These are phyloP conservation scores for Vigna angularis DNA, from an alignment of 306 rosid species.

Conservation along the genomic window DNA sequence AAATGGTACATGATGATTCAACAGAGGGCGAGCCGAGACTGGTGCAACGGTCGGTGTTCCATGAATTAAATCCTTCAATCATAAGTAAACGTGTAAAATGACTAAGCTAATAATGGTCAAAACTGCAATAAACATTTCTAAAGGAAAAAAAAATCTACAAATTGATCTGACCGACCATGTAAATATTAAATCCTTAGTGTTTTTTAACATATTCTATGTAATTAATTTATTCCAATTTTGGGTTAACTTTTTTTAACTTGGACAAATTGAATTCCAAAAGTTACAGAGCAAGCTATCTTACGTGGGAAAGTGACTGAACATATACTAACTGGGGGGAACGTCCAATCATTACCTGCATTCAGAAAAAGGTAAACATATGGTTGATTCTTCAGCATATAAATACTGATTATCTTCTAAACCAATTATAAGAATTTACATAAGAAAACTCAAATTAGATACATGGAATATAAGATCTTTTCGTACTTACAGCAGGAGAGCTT, in stretches of 20 bases:
- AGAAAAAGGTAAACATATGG: conserved; percentile 30
- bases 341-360: conserved; percentile 83
- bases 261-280: conserved; percentile 35
- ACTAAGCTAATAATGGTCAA: conserved; percentile 36
- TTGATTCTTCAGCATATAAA: conserved; percentile 33
- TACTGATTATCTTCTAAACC: conserved; percentile 18
- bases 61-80: conserved; percentile 76
- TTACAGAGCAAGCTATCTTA: conserved; percentile 54
- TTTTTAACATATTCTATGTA: conserved; percentile 6
- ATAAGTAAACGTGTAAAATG: conserved; percentile 38
- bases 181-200: neutral
- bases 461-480: conserved; percentile 26
- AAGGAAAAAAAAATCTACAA: neutral
- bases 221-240: conserved; percentile 13
- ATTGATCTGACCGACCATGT: neutral
- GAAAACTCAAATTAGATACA: conserved; percentile 39
- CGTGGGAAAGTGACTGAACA: conserved; percentile 82
- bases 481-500: conserved; percentile 80
- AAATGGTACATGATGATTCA: conserved; percentile 70
- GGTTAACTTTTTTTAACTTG: conserved; percentile 12
- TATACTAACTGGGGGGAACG: conserved; percentile 80
- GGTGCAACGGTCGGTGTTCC: conserved; percentile 66
- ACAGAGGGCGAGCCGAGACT: conserved; percentile 62
- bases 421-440: conserved; percentile 1
- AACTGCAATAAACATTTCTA: conserved; percentile 5